These are phyloP conservation scores for Talaromyces sp. DNA, from an alignment of 2,329 filamentous ascomycete species.

Conservation along the genomic window DNA sequence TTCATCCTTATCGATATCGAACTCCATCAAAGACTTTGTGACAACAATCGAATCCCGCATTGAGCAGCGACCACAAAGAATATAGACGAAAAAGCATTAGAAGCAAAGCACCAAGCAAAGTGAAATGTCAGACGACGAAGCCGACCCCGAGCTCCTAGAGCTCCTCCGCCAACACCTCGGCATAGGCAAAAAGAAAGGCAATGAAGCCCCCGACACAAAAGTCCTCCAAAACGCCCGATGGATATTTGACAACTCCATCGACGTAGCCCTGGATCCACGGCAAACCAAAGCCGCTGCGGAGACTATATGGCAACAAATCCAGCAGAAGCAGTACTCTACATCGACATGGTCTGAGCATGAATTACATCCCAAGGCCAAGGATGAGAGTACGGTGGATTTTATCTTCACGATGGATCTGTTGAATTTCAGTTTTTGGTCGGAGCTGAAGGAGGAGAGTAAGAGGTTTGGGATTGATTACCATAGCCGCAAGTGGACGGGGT, in stretches of 20 bases:
- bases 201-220: constrained; percentile 65
- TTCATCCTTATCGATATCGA: constrained; percentile 6
- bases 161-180: constrained; percentile 78
- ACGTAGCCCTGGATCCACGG: constrained; percentile 82
- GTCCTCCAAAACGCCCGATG: constrained; percentile 80
- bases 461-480: constrained; percentile 80
- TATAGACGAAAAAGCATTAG: background rate
- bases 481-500: constrained; percentile 82
- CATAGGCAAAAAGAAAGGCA: constrained; percentile 49
- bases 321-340: constrained; percentile 76
- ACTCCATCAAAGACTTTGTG: background rate
- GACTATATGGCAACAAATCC: constrained; percentile 76
- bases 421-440: constrained; percentile 97
- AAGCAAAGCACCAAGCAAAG: background rate
- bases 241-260: constrained; percentile 88
- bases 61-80: background rate
- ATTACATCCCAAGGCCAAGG: constrained; percentile 78
- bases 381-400: constrained; percentile 78
- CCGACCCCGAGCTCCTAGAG: constrained; percentile 80
- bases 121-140: constrained; percentile 84
- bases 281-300: constrained; percentile 79
- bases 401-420: constrained; percentile 97
- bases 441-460: constrained; percentile 59
- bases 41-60: background rate
- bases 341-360: constrained; percentile 85